Evolutionary conservation across 2,329 filamentous ascomycete genomes (phyloP).

Genomic region (Capronia americana): DNA sequence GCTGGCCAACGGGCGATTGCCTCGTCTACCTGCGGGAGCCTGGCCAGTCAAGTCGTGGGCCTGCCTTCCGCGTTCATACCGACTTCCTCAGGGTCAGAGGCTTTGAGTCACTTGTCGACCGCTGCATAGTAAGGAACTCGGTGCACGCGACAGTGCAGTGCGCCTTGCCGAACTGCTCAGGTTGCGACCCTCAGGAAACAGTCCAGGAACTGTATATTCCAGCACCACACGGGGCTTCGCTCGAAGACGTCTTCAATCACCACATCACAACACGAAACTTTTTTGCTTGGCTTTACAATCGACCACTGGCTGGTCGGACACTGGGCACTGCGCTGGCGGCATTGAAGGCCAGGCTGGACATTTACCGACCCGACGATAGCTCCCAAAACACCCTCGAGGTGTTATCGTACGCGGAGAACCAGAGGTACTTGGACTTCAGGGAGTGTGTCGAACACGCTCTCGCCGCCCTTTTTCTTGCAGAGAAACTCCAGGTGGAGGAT

Average conservation of each 20-base stretch:
- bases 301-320: conserved; percentile 45
- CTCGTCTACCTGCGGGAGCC: conserved; percentile 40
- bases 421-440: conserved; percentile 72
- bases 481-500: conserved; percentile 67
- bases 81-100: conserved; percentile 34
- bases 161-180: conserved; percentile 35
- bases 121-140: conserved; percentile 35
- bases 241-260: conserved; percentile 38
- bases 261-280: conserved; percentile 41
- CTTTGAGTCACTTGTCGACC: conserved; percentile 36
- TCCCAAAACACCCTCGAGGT: conserved; percentile 67
- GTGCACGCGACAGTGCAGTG: conserved; percentile 32
- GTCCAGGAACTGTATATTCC: conserved; percentile 39
- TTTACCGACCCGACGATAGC: conserved; percentile 60
- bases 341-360: conserved; percentile 69
- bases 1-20: conserved; percentile 39
- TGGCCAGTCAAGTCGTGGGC: conserved; percentile 40
- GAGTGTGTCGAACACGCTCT: conserved; percentile 72
- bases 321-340: conserved; percentile 69
- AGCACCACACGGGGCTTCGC: conserved; percentile 31
- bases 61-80: conserved; percentile 39
- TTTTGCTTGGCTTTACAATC: conserved; percentile 40
- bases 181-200: conserved; percentile 33
- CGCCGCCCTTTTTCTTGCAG: conserved; percentile 71
- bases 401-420: conserved; percentile 68